phyloP scores from a whole-genome alignment of 495 filamentous ascomycete species.

The Emericellopsis terricola region DNA sequence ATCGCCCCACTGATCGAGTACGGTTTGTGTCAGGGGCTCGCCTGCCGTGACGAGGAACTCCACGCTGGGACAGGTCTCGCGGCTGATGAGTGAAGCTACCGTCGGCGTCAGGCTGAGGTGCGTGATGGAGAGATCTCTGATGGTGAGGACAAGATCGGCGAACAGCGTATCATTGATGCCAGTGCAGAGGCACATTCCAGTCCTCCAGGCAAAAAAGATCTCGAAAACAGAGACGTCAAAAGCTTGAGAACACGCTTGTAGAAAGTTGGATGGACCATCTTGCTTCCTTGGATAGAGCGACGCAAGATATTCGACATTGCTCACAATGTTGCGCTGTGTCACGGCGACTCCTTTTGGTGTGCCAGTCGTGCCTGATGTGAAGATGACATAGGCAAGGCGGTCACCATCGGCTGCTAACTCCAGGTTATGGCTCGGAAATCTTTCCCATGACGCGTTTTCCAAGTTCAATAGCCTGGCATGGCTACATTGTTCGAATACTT shows the following conservation, averaged over 20 bases:
- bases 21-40: conserved; percentile 47
- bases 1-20: conserved; percentile 47
- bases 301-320: conserved; percentile 42
- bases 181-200: conserved; percentile 55
- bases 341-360: conserved; percentile 53
- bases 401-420: conserved; percentile 15
- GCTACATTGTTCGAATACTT: conserved; percentile 6
- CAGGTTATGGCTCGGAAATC: conserved; percentile 11
- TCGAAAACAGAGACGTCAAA: conserved; percentile 72
- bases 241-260: conserved; percentile 57
- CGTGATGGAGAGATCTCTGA: conserved; percentile 40
- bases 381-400: conserved; percentile 38
- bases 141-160: conserved; percentile 38
- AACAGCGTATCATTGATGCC: conserved; percentile 46
- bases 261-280: conserved; percentile 25
- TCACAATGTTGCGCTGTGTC: conserved; percentile 46
- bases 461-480: conserved; percentile 17
- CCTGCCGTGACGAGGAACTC: conserved; percentile 52
- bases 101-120: conserved; percentile 68
- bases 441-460: conserved; percentile 10
- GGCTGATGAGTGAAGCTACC: conserved; percentile 47
- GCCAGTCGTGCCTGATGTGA: conserved; percentile 49
- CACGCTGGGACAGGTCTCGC: conserved; percentile 42
- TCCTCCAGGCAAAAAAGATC: conserved; percentile 59
- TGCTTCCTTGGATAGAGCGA: conserved; percentile 34